These are phyloP conservation scores for Metschnikowia arizonensis DNA, from an alignment of 805 yeast genomes.

Conservation along the genomic window DNA sequence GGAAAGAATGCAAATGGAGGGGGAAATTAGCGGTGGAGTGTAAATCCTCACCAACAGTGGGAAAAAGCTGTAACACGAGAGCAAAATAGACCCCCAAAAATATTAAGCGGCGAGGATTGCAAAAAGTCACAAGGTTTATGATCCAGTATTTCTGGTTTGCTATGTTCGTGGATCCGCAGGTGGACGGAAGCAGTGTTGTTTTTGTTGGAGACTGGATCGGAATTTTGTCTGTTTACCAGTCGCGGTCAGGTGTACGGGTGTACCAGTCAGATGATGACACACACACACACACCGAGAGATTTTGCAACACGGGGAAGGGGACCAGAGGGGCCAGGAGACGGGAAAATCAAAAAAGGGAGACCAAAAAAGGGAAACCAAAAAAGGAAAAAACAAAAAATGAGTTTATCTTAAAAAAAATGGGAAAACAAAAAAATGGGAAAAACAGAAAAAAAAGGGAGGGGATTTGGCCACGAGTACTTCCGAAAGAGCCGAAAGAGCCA, in stretches of 20 bases:
- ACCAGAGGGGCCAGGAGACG: too few species aligned
- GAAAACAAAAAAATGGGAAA: too few species aligned
- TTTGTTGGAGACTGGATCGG: neutral
- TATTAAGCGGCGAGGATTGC: neutral
- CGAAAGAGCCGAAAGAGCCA: too few species aligned
- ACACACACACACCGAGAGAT: too few species aligned
- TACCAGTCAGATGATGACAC: neutral
- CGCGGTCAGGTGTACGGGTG: constrained; percentile 1
- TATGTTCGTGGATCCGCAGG: neutral
- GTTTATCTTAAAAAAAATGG: too few species aligned
- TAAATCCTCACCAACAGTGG: neutral
- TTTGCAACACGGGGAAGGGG: constrained; percentile 3
- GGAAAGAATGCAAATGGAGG: neutral
- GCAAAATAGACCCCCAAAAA: too few species aligned
- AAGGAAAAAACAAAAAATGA: neutral
- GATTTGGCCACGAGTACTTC: too few species aligned
- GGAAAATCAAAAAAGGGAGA: too few species aligned
- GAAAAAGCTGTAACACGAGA: neutral
- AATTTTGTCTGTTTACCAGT: constrained; percentile 2
- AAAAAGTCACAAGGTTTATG: neutral
- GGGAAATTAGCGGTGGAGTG: neutral
- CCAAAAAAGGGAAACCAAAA: neutral
- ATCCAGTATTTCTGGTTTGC: neutral
- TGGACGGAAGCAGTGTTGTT: neutral
- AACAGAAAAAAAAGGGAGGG: too few species aligned